Conservation (phyloP, 2,329 filamentous ascomycete genomes). For the Scedosporium boydii region DNA sequence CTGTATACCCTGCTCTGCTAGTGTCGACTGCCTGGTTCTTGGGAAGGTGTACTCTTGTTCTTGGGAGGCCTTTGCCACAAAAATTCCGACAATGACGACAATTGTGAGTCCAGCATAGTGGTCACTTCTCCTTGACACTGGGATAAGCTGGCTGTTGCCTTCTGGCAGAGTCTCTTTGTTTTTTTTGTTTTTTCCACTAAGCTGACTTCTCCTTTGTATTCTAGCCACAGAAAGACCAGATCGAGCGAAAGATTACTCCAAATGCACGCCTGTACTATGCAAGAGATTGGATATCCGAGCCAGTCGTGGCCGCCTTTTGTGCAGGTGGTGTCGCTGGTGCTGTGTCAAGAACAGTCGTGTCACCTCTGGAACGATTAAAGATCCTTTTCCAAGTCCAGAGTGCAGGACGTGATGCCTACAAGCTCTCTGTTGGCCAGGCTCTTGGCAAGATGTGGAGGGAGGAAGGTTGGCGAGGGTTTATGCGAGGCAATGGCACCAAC, state of each 20-base stretch:
- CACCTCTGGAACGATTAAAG: slow-evolving; percentile 89
- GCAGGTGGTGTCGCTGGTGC: slow-evolving; percentile 90
- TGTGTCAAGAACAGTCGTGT: slow-evolving; percentile 95
- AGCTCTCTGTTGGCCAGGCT: slow-evolving; percentile 80
- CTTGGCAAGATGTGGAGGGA: slow-evolving; percentile 93
- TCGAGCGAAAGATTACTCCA: not conserved
- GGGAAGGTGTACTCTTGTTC: not conserved
- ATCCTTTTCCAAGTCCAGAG: slow-evolving; percentile 97
- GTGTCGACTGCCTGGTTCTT: not conserved
- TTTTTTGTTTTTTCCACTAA: too few species aligned
- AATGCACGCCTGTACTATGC: not conserved
- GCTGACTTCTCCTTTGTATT: not conserved
- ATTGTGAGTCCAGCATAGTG: not conserved
- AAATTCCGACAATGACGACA: not conserved
- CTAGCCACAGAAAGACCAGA: not conserved
- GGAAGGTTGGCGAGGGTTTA: slow-evolving; percentile 94
- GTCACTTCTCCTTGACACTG: not conserved
- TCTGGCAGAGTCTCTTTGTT: too few species aligned
- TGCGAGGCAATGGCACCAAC: slow-evolving; percentile 96
- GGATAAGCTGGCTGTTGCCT: too few species aligned
- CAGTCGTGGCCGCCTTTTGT: slow-evolving; percentile 83
- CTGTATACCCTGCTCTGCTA: not conserved
- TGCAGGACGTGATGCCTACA: slow-evolving; percentile 83
- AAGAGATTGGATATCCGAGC: slow-evolving; percentile 56
- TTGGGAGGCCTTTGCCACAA: not conserved